Evolutionary conservation across 768 basidiomycete genomes (phyloP).

Genomic region (Tricholoma hemisulphureum): DNA sequence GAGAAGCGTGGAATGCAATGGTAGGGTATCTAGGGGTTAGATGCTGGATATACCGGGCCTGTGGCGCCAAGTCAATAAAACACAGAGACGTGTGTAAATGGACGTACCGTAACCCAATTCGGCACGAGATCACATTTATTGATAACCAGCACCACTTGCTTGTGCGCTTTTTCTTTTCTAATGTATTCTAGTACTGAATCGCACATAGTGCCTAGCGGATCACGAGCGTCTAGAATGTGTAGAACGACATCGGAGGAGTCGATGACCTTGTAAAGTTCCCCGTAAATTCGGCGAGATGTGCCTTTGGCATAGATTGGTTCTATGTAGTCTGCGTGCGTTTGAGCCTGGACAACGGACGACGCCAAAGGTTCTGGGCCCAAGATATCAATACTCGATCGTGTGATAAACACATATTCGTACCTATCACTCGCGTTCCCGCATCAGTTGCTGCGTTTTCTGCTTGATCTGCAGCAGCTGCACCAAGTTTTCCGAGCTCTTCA

Average conservation of each 20-base stretch:
- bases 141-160: conserved; percentile 93
- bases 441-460: conserved; percentile 44
- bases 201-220: conserved; percentile 94
- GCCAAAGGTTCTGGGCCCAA: conserved; percentile 43
- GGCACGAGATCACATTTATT: conserved; percentile 99
- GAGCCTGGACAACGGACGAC: conserved; percentile 48
- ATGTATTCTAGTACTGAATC: conserved; percentile 91
- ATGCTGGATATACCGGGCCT: conserved; percentile 96
- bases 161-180: conserved; percentile 94
- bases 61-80: background rate
- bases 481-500: conserved; percentile 78
- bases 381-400: background rate
- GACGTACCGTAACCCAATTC: conserved; percentile 94
- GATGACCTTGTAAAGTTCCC: conserved; percentile 98
- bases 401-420: conserved; percentile 27
- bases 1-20: conserved; percentile 97
- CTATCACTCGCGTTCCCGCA: conserved; percentile 42
- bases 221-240: conserved; percentile 93
- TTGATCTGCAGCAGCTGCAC: conserved; percentile 54
- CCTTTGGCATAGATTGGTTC: conserved; percentile 96
- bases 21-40: conserved; percentile 94
- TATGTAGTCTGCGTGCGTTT: conserved; percentile 74
- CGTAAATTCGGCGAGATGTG: conserved; percentile 93
- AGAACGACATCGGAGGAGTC: conserved; percentile 97
- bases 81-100: conserved; percentile 1